Percentiles rank a stretch among this genome's conserved stretches.
phyloP scores from a whole-genome alignment of 805 yeast genomes.

The Hanseniaspora nectarophila region DNA sequence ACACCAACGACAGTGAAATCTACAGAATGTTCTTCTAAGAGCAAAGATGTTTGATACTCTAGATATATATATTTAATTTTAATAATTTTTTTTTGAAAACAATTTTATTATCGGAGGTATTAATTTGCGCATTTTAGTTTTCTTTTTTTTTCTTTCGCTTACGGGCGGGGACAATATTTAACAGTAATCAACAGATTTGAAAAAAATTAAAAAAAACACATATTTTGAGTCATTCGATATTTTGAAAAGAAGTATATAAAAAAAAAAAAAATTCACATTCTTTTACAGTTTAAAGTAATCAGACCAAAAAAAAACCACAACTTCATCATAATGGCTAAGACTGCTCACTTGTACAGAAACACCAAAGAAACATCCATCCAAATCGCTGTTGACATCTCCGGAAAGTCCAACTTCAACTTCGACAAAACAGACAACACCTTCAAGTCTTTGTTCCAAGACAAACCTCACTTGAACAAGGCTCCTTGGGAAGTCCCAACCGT shows the following conservation, averaged over 20 bases:
- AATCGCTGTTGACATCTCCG: conserved; percentile 70
- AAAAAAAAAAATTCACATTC: too few species aligned
- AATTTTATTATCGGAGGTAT: not conserved
- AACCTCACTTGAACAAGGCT: conserved; percentile 24
- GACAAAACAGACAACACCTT: conserved; percentile 35
- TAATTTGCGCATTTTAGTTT: too few species aligned
- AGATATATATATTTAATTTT: not conserved
- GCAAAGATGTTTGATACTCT: not conserved
- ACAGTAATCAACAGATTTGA: too few species aligned
- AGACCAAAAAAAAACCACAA: not conserved
- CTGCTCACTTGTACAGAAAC: conserved; percentile 36
- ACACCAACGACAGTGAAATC: conserved; percentile 31
- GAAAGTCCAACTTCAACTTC: conserved; percentile 47
- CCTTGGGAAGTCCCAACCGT: conserved; percentile 15
- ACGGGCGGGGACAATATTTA: too few species aligned
- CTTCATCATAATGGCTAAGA: conserved; percentile 17
- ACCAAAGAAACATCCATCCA: conserved; percentile 94
- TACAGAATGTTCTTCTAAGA: conserved; percentile 26
- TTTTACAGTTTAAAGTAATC: not conserved
- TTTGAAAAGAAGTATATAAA: too few species aligned
- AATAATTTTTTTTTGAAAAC: too few species aligned
- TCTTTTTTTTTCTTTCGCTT: too few species aligned
- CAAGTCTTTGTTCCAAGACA: conserved; percentile 36
- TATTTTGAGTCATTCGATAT: too few species aligned
- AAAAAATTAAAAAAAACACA: too few species aligned